Conservation (phyloP, 2,329 filamentous ascomycete species). For the Stachybotrys chartarum region DNA sequence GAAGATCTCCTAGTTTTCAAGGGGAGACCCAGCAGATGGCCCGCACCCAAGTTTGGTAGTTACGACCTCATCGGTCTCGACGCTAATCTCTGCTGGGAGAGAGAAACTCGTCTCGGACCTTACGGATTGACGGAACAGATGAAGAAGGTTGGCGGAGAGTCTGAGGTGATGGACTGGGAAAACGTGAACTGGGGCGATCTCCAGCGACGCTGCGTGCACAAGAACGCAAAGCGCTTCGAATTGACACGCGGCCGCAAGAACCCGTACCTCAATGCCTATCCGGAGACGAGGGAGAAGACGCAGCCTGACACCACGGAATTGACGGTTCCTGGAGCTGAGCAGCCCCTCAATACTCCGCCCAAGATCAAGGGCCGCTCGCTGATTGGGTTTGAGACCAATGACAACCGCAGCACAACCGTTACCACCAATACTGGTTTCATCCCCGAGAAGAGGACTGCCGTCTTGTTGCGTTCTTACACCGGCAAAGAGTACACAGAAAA, state of each 20-base stretch:
- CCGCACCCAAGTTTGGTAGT: constrained; percentile 54
- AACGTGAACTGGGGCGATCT: constrained; percentile 63
- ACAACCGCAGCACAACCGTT: constrained; percentile 2
- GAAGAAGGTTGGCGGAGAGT: constrained; percentile 33
- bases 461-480: constrained; percentile 70
- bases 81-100: constrained; percentile 57
- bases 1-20: constrained; percentile 61
- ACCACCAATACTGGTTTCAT: constrained; percentile 10
- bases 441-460: constrained; percentile 54
- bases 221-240: constrained; percentile 60
- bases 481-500: constrained; percentile 72
- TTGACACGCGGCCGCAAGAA: constrained; percentile 32
- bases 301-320: constrained; percentile 6
- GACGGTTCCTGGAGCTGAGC: constrained; percentile 6
- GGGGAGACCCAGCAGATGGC: constrained; percentile 51
- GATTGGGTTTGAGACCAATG: constrained; percentile 2
- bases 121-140: constrained; percentile 50
- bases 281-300: constrained; percentile 19
- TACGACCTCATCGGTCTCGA: constrained; percentile 55
- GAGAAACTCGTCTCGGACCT: constrained; percentile 60
- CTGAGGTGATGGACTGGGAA: constrained; percentile 48
- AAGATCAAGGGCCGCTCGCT: constrained; percentile 8
- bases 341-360: background rate
- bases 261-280: constrained; percentile 33
- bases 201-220: constrained; percentile 57